Base-by-base conservation (phyloP, 2,329 filamentous ascomycete species). In the Sphaerostilbella broomeana region DNA sequence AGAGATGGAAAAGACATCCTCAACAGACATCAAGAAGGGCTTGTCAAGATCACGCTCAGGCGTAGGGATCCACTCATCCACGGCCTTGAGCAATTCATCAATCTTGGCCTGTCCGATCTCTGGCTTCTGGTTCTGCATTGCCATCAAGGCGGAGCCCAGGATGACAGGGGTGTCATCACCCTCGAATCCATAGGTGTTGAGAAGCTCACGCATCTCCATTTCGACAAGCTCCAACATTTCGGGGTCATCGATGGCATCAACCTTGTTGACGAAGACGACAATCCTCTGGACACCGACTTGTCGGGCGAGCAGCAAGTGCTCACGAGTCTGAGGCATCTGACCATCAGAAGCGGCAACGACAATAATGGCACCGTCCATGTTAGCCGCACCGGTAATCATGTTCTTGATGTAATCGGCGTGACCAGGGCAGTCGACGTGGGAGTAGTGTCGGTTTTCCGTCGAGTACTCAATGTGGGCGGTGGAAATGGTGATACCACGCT, bases 391-490 rank as follows among this genome's bases (percentile, higher is more conserved):
- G 53, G 92, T 98, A 67, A 98, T 98, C 92, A 98, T 98, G 83
- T 98, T 98, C 81, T 98, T 98, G 75, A 98, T 97, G 77, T 98
- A 98, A 87, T 98, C 92, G 69, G 92, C 92, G 83, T 98, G 92
- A 70, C 92, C 92, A 44, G 92, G 92, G 70, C 92, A 98, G 79
- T 98, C 92, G 73, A 98, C 92, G 79, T 98, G 92, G 58, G 92
- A 92, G 72, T 98, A 98, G 75, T 98, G 92, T 61, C 92, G 84
- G 62, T 74, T 75, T 1, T 95, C 86, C 64, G 92, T 98, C 55
- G 86, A 72, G 75, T 97, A 98, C 74, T 98, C 92, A 71, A 98
- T 94, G 72, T 98, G 92, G 52, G 92, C 87, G 40, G 92, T 94
- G 44, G 92, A 89, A 64, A 98, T 98, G 64, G 92, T 98, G 70